Base-by-base conservation (phyloP, 225 moss, liverwort and hornwort genomes). In the Climacium dendroides region DNA sequence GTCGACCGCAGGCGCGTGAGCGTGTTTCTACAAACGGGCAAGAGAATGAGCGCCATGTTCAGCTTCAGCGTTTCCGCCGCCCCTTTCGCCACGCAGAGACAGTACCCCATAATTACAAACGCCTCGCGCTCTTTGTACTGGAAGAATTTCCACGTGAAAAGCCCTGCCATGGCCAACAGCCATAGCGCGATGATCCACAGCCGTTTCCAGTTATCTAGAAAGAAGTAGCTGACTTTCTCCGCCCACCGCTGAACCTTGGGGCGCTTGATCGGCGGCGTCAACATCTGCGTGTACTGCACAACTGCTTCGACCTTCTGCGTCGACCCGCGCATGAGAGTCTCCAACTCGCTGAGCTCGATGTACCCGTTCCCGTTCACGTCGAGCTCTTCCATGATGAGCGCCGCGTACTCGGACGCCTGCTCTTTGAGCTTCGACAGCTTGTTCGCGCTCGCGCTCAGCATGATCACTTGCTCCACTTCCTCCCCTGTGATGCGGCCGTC, bases 321-420 rank as follows among this genome's bases (percentile, higher is more conserved):
- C 5, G 96, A 90, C 45, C 87, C 95, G 63, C 90, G 90, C 93
- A 99, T 96, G 84, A 99, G 89, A 23, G 92, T 93, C 91, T 96
- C 95, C 41, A 99, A 94, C 82, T 99, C 93, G 58, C 92, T 94
- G 79, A 99, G 82, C 92, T 96, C 99, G 37, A 99, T 97, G 90
- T 92, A 97, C 3, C 98, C 99, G 11, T 88, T 85, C 43, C 91
- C 47, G 52, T 97, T 91, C 47, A 92, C 94, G 83, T 99, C 99
- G 35, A 99, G 96, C 87, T 97, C 99, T 86, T 99, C 99, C 99
- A 99, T 99, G 74, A 99, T 99, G 47, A 99, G 92, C 15, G 93
- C 94, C 32, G 99, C 99, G 79, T 96, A 99, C 90, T 99, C 99
- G 39, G 92, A 79, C 19, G 99, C 92, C 90, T 99, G 99, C 61